Evolutionary conservation across 768 basidiomycete genomes (phyloP), one percentile per base, ranked within the genome.

Genomic region (Leccinum subgranulosum): DNA sequence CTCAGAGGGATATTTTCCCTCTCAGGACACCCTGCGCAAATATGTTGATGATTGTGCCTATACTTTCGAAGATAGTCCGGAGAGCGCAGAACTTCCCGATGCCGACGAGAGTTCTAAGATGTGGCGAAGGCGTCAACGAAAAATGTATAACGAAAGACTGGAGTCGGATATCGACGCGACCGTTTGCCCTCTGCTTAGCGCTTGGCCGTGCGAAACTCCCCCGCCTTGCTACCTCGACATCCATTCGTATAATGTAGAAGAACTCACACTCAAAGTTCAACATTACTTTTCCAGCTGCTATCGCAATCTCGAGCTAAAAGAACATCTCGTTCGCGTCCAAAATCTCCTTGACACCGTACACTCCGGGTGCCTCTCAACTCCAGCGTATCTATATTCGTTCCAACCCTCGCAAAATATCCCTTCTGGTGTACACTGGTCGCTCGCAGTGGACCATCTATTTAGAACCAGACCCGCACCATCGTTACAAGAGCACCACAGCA

Each of bases 171-270:
- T 29, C 9, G 14, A 48, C 10, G 17, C 19, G 14, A 52, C 56
- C 4, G 57, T 57, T 9, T 6, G 28, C 1, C 11, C 1, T n/a
- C 28, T 69, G 28, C 17, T 58, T 4, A 3, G 27, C 3, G 47
- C 54, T 43, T 69, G 69, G 68, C 68, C 69, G 19, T 61, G 56
- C 27, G 56, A 64, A 46, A 60, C 46, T 11, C 54, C 65, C 4
- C 63, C 63, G 12, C n/a, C 0, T 1, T 29, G 31, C 19, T 53
- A 51, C 8, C 59, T 62, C 23, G 19, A 48, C 9, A 4, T 17
- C 6, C 3, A 3, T 7, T 46, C 17, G 9, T 64, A 67, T n/a
- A 4, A 66, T 23, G 28, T 62, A 15, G 2, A 19, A 5, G 2
- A 21, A 0, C 27, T 69, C 11, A 39, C 34, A 4, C 43, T 56